phyloP scores from a whole-genome alignment of 176 grass and related monocot species.

The Stipa capillata region DNA sequence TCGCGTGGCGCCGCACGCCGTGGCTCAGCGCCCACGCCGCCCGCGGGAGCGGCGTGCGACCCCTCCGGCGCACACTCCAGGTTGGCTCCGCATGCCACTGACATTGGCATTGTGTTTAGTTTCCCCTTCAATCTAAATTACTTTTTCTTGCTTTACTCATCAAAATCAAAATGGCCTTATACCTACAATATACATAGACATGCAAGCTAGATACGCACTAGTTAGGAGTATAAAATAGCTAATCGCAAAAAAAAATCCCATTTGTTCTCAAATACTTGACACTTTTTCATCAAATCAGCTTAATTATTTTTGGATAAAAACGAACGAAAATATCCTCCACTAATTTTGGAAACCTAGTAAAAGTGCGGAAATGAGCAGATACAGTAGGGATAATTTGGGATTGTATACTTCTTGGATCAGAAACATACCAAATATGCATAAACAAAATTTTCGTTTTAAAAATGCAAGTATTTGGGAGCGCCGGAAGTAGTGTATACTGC shows the following conservation, averaged over 20 bases:
- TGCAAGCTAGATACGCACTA: background rate
- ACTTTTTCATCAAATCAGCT: background rate
- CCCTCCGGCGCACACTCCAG: conserved; percentile 73
- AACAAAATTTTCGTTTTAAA: background rate
- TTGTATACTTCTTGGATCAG: background rate
- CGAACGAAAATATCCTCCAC: background rate
- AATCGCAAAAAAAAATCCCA: background rate
- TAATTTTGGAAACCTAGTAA: background rate
- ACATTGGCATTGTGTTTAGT: background rate
- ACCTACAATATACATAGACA: background rate
- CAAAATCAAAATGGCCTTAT: background rate
- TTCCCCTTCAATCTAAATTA: background rate
- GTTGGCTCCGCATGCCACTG: conserved; percentile 26
- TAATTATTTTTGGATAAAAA: too few relatives aligned
- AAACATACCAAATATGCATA: background rate
- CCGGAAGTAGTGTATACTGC: background rate
- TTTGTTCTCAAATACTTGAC: background rate
- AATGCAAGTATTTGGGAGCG: background rate
- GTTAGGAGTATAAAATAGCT: background rate
- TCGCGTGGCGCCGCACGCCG: conserved; percentile 85
- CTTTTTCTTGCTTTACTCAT: background rate
- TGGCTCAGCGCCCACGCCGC: conserved; percentile 74
- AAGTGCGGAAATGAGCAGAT: background rate
- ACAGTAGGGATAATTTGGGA: background rate
- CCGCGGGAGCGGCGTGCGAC: conserved; percentile 49